A percentile compares a stretch with the other conserved stretches of the same genome.
Conservation (phyloP, 306 rosid species). For the Mimosa bimucronata region DNA sequence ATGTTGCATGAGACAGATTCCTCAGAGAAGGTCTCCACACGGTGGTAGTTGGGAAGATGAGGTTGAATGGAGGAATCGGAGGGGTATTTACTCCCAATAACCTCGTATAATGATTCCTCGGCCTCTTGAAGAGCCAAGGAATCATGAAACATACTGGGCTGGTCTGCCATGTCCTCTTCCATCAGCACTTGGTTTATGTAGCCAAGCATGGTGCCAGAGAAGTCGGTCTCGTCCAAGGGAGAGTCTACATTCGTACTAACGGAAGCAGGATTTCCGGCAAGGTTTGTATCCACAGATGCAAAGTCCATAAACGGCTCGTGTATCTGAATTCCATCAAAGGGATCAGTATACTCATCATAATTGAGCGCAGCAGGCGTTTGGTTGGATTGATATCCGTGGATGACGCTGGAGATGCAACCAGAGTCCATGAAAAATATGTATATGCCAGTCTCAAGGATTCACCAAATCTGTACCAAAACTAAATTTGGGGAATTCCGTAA, state of each 20-base stretch:
- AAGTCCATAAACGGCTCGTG: background rate
- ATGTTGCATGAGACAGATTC: constrained; percentile 20
- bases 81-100: constrained; percentile 42
- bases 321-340: background rate
- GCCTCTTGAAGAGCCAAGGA: constrained; percentile 56
- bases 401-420: background rate
- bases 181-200: constrained; percentile 64
- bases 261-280: constrained; percentile 15
- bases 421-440: background rate
- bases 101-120: constrained; percentile 61
- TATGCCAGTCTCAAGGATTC: background rate
- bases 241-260: constrained; percentile 33
- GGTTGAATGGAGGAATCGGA: constrained; percentile 20
- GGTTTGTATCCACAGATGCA: constrained; percentile 1
- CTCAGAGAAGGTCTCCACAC: constrained; percentile 40
- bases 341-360: background rate
- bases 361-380: background rate
- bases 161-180: constrained; percentile 62
- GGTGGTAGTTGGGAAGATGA: constrained; percentile 21
- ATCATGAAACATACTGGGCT: constrained; percentile 52
- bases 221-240: constrained; percentile 45
- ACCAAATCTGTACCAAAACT: background rate
- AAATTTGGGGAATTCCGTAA: background rate
- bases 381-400: background rate
- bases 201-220: constrained; percentile 44